These are phyloP conservation scores for Fusarium pseudograminearum DNA, from an alignment of 2,329 filamentous ascomycete genomes.

Conservation along the genomic window DNA sequence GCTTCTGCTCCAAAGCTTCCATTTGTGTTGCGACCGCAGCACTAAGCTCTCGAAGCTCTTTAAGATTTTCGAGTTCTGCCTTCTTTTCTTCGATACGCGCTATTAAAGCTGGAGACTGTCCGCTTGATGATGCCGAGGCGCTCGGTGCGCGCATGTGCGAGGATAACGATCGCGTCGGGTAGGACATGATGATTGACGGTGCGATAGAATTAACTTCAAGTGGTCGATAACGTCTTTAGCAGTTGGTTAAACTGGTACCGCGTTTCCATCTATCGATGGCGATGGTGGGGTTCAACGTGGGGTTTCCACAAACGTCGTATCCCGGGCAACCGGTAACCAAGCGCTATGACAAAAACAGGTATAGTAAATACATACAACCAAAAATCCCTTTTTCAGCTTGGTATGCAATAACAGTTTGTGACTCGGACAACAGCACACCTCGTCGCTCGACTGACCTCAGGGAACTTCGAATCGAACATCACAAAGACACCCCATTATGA, in stretches of 20 bases:
- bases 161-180: constrained; percentile 68
- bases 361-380: constrained; percentile 53
- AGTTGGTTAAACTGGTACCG: constrained; percentile 22
- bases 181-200: constrained; percentile 62
- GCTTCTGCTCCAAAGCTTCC: constrained; percentile 82
- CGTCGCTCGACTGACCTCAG: constrained; percentile 31
- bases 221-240: constrained; percentile 10
- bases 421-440: constrained; percentile 31
- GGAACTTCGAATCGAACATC: constrained; percentile 15
- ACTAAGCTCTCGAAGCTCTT: constrained; percentile 81
- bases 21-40: constrained; percentile 84
- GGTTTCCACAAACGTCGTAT: constrained; percentile 31
- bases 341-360: constrained; percentile 47
- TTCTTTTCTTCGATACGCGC: constrained; percentile 88
- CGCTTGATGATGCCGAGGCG: constrained; percentile 60
- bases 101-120: constrained; percentile 77
- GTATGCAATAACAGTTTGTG: constrained; percentile 42
- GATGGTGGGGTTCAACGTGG: constrained; percentile 48
- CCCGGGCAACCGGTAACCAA: constrained; percentile 49
- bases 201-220: not conserved
- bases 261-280: constrained; percentile 23
- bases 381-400: constrained; percentile 44
- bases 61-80: constrained; percentile 82
- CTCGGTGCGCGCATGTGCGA: constrained; percentile 76
- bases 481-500: constrained; percentile 51